Base-by-base conservation (phyloP, 2,329 filamentous ascomycete species). In the Cytospora chrysosperma region DNA sequence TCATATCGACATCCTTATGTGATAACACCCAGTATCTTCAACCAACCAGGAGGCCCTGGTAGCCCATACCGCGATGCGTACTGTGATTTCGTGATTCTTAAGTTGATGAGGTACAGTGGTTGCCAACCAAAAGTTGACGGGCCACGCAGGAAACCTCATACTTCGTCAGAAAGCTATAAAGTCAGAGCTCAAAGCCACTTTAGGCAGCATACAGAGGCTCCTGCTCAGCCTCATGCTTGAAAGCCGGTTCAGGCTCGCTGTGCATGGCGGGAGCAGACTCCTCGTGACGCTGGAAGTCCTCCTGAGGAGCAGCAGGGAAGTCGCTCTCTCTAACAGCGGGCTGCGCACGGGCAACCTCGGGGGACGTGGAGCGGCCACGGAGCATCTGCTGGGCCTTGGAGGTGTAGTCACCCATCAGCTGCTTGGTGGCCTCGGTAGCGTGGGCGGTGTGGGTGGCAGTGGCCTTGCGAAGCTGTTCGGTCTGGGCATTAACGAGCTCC, bases 401-500 rank as follows among this genome's bases (percentile, higher is more conserved):
- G 30, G 86, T 86, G 75, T 89, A 88, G 72, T 90, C 86, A 49
- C 85, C 86, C 70, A 88, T 81, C 71, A 89, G 88, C 74, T 88
- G 83, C 81, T 89, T 89, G 71, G 86, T 85, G 49, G 87, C 77
- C 70, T 84, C 80, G 56, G 86, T 83, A 67, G 86, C 85, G 69
- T 86, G 83, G 58, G 82, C 79, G 55, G 87, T 86, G 73, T 89
- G 86, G 78, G 88, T 85, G 75, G 81, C 82, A 49, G 87, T 86
- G 63, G 87, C 79, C 62, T 78, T 77, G 70, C 85, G 84, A 58
- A 89, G 79, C 78, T 89, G 86, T 67, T 80, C 76, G 57, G 87
- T 87, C 78, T 90, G 88, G 67, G 82, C 79, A 73, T 82, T 83
- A 72, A 89, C 78, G 47, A 88, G 72, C 34, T 87, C 79, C 50